These are phyloP conservation scores for Ophiosphaerella narmari DNA, from an alignment of 2,329 filamentous ascomycete genomes.

Conservation along the genomic window DNA sequence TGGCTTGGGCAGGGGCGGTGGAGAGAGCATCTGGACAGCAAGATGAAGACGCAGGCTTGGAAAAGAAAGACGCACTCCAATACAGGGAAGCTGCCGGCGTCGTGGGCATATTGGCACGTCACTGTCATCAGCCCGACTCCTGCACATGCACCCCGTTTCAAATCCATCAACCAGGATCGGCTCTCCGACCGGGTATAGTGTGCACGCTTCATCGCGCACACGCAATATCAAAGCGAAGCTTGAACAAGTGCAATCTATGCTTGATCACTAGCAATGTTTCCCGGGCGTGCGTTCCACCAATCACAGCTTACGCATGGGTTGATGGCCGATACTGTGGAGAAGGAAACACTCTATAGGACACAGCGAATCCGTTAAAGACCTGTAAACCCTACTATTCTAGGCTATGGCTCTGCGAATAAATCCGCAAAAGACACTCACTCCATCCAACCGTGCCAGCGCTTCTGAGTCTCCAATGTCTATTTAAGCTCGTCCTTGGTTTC, in stretches of 20 bases:
- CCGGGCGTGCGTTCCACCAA: conserved; percentile 1
- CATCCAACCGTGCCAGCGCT: conserved; percentile 6
- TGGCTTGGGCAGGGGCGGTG: conserved; percentile 38
- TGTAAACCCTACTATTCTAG: background rate
- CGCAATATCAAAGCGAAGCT: background rate
- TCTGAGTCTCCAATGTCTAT: background rate
- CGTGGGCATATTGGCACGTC: too few relatives aligned
- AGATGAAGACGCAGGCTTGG: conserved; percentile 18
- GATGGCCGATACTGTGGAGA: background rate
- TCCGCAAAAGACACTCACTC: background rate
- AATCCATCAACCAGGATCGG: background rate
- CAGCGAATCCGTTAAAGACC: background rate
- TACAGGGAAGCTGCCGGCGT: too few relatives aligned
- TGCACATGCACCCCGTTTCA: background rate
- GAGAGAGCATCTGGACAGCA: conserved; percentile 39
- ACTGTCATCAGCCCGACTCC: background rate
- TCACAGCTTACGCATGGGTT: conserved; percentile 1
- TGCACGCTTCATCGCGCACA: background rate
- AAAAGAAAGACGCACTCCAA: background rate
- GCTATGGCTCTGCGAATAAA: background rate
- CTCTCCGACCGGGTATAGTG: background rate
- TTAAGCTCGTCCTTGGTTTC: conserved; percentile 1
- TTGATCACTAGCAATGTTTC: background rate
- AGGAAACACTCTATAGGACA: conserved; percentile 1
- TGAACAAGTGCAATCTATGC: conserved; percentile 3